phyloP scores from a whole-genome alignment of 768 basidiomycete genomes.

The Cubamyces sp. region DNA sequence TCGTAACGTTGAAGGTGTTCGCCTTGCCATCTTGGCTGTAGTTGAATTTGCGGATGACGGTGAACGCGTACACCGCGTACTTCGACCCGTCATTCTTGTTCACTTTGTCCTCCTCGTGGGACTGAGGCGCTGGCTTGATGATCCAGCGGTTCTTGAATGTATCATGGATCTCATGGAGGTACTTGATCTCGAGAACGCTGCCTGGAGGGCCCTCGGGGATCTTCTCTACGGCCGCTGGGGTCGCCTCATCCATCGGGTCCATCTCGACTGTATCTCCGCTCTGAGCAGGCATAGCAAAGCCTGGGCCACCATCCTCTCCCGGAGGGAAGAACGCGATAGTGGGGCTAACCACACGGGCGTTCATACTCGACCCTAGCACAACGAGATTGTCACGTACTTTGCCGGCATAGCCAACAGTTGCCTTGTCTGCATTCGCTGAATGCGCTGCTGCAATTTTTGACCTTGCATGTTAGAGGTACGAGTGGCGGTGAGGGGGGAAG shows the following conservation, averaged over 20 bases:
- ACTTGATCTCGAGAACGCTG: slow-evolving; percentile 31
- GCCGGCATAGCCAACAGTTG: not conserved
- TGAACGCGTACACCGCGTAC: slow-evolving; percentile 34
- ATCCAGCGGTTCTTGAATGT: slow-evolving; percentile 28
- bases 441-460: too few relatives aligned
- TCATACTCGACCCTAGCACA: not conserved
- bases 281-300: slow-evolving; percentile 24
- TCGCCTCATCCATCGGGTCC: slow-evolving; percentile 17
- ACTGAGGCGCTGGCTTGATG: slow-evolving; percentile 30
- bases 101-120: slow-evolving; percentile 12
- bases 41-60: slow-evolving; percentile 33
- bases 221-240: slow-evolving; percentile 17
- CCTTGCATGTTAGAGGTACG: not conserved
- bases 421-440: not conserved
- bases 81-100: slow-evolving; percentile 26
- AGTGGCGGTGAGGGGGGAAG: not conserved
- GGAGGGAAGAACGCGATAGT: not conserved
- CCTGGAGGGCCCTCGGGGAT: slow-evolving; percentile 27
- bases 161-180: slow-evolving; percentile 32
- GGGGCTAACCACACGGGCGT: not conserved
- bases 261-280: slow-evolving; percentile 28
- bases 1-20: slow-evolving; percentile 31
- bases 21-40: slow-evolving; percentile 23
- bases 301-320: slow-evolving; percentile 3
- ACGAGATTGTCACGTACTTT: not conserved